Evolutionary conservation across 352 stramenopile genomes (phyloP), one percentile per base, ranked within the genome.

Genomic region (Phytophthora agathidicida): DNA sequence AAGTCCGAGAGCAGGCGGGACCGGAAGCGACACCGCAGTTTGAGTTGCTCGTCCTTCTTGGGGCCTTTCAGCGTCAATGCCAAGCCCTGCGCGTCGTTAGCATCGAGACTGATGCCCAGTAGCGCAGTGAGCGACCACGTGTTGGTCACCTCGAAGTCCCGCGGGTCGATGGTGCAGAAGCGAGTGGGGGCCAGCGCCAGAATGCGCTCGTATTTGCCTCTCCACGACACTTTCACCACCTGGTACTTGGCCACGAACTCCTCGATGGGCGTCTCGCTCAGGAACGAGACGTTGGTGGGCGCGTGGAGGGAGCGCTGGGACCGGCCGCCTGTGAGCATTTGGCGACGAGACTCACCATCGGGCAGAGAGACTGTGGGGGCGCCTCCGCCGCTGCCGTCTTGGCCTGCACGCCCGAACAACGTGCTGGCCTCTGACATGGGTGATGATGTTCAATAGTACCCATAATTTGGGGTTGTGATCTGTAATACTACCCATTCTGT

Each of bases 131-230:
- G 68, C 4, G 83, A 81, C 86, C 86, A 96, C 33, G 85, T 92
- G 55, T 96, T 96, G 36, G 86, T 96, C 9, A 96, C 78, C 54
- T 94, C 86, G 59, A 94, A 94, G 64, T 94, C 82, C 28, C 87
- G 80, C 19, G 84, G 86, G 60, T 96, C 85, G 47, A 96, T 89
- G 47, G 86, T 96, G 56, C 77, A 92, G 49, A 96, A 93, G 47
- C 85, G 80, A 36, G 83, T 91, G 17, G 85, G 83, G 0, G 72
- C 75, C 9, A 96, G 54, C n/a, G 85, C 85, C 19, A 96, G 68
- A 41, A 96, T 93, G 59, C 86, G 85, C 51, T 94, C 85, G 68
- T 96, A 96, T 58, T 93, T 93, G 56, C 86, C 86, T 17, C 84
- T 72, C 86, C 86, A 96, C 24, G 83, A 92, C 26, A 78, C 51